These are phyloP conservation scores for Phylloporus sp. DNA, from an alignment of 768 basidiomycete genomes.

Conservation along the genomic window DNA sequence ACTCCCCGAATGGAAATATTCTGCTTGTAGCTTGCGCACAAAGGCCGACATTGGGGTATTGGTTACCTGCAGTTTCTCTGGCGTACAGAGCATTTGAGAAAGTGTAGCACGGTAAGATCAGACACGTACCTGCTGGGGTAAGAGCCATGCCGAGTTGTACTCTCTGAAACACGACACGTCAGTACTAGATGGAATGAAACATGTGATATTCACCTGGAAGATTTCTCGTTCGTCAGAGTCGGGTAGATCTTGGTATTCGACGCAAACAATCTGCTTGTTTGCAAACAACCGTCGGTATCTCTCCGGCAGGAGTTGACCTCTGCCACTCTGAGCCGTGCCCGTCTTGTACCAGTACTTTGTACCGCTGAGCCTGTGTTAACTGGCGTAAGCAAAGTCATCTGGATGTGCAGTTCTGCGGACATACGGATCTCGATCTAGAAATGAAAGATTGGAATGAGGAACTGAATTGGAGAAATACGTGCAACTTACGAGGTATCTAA, in stretches of 20 bases:
- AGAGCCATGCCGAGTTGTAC: slow-evolving; percentile 78
- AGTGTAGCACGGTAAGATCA: not conserved
- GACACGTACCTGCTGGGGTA: slow-evolving; percentile 55
- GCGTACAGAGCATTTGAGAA: not conserved
- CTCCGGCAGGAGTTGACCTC: slow-evolving; percentile 45
- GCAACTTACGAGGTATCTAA: slow-evolving; percentile 54
- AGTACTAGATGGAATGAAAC: not conserved
- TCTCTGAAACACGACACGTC: slow-evolving; percentile 39
- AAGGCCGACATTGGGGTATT: slow-evolving; percentile 54
- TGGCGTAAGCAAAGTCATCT: not conserved
- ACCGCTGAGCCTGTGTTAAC: slow-evolving; percentile 8
- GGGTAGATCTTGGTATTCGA: slow-evolving; percentile 65
- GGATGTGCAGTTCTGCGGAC: slow-evolving; percentile 9
- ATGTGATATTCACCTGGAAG: slow-evolving; percentile 51
- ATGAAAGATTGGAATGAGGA: not conserved
- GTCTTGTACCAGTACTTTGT: slow-evolving; percentile 54
- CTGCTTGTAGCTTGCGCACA: slow-evolving; percentile 50
- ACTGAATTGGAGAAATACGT: not conserved
- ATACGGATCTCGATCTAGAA: slow-evolving; percentile 45
- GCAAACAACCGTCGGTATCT: slow-evolving; percentile 57
- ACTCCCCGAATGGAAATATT: slow-evolving; percentile 41
- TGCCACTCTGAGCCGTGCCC: slow-evolving; percentile 3
- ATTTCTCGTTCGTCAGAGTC: slow-evolving; percentile 62
- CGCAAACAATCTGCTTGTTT: slow-evolving; percentile 59
- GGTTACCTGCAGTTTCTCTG: slow-evolving; percentile 69